Evolutionary conservation across 2,329 filamentous ascomycete species (phyloP).

Genomic region (Alternaria ventricosa): DNA sequence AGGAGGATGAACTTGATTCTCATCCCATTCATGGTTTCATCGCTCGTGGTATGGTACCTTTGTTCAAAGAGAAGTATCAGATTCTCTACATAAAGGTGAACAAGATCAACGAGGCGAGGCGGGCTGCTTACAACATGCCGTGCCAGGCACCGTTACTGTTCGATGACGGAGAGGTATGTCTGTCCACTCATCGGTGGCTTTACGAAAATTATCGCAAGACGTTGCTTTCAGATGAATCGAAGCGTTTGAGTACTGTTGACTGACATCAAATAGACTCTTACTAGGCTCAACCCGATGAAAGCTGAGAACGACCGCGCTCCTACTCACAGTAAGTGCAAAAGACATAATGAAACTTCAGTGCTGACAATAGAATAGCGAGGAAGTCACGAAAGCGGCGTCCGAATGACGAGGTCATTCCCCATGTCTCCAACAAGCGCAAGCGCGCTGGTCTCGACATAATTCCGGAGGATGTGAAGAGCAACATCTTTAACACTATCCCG

Average conservation of each 20-base stretch:
- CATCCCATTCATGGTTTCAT: constrained; percentile 34
- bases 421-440: constrained; percentile 36
- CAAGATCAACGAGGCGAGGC: constrained; percentile 33
- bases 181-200: background rate
- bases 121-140: constrained; percentile 25
- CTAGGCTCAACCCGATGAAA: constrained; percentile 15
- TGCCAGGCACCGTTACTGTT: constrained; percentile 16
- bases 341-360: background rate
- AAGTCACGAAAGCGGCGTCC: constrained; percentile 12
- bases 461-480: constrained; percentile 30
- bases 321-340: constrained; percentile 7
- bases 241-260: background rate
- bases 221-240: background rate
- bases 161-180: constrained; percentile 34
- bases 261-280: constrained; percentile 23
- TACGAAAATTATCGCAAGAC: background rate
- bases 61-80: constrained; percentile 37
- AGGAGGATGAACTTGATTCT: constrained; percentile 22
- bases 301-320: background rate
- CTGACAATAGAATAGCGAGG: constrained; percentile 4
- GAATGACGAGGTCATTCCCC: constrained; percentile 23
- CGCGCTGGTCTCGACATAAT: constrained; percentile 28
- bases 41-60: constrained; percentile 23
- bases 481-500: constrained; percentile 29
- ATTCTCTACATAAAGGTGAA: constrained; percentile 25